These are phyloP conservation scores for Xerophyta viscosa DNA, from an alignment of 106 monocot genomes.

Conservation along the genomic window DNA sequence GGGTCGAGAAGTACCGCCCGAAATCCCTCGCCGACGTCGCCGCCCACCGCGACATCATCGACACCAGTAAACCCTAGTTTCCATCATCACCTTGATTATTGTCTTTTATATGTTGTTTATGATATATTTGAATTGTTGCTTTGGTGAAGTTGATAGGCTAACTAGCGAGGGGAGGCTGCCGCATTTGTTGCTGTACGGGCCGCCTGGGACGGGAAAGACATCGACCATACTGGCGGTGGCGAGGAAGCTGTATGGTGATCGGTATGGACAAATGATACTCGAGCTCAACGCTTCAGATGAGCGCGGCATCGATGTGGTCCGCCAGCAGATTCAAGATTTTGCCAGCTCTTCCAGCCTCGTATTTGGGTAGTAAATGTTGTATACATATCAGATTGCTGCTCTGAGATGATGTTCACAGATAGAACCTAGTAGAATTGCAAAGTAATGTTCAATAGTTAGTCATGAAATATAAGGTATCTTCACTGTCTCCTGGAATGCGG, in stretches of 20 bases:
- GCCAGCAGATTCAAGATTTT: slow-evolving; percentile 93
- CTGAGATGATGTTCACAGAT: too few relatives aligned
- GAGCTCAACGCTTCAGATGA: slow-evolving; percentile 98
- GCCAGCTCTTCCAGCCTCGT: slow-evolving; percentile 63
- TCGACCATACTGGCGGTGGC: slow-evolving; percentile 97
- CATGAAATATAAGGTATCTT: too few relatives aligned
- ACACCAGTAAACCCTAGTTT: slow-evolving; percentile 97
- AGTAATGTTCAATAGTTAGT: too few relatives aligned
- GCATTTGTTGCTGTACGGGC: slow-evolving; percentile 91
- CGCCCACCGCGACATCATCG: slow-evolving; percentile 96
- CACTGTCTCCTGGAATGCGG: too few relatives aligned
- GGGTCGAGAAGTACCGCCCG: slow-evolving; percentile 99
- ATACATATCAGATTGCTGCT: too few relatives aligned
- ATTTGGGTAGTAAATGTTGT: slow-evolving; percentile 73
- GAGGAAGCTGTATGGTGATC: slow-evolving; percentile 80
- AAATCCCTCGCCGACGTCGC: slow-evolving; percentile 95
- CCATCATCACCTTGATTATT: too few relatives aligned
- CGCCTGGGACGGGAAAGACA: slow-evolving; percentile 97
- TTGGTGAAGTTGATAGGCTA: slow-evolving; percentile 62
- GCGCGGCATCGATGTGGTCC: slow-evolving; percentile 81
- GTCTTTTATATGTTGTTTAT: too few relatives aligned
- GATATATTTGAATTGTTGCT: too few relatives aligned
- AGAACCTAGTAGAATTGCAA: too few relatives aligned
- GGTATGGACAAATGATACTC: slow-evolving; percentile 85
- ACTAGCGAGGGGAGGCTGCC: slow-evolving; percentile 88